Evolutionary conservation across 78 protist genomes (phyloP).

Genomic region (Planoprotostelium fungivorum): DNA sequence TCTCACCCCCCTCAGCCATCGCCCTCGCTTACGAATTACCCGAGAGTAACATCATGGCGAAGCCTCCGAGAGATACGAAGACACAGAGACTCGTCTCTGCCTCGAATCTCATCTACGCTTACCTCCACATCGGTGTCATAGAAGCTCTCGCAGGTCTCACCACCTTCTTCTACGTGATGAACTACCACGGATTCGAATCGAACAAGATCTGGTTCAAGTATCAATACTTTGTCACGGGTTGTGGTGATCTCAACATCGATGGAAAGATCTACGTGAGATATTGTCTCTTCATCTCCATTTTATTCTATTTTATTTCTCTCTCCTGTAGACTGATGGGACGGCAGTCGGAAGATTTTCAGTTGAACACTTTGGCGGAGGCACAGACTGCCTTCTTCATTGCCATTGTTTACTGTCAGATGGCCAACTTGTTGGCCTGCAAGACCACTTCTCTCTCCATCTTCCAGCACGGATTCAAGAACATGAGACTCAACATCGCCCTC

Average conservation of each 20-base stretch:
- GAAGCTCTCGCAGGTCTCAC: slow-evolving; percentile 71
- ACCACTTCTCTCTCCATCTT: slow-evolving; percentile 79
- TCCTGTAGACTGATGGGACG: not conserved
- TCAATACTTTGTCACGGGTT: not conserved
- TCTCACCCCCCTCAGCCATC: too few relatives aligned
- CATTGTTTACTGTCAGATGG: slow-evolving; percentile 84
- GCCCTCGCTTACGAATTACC: slow-evolving; percentile 83
- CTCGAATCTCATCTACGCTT: slow-evolving; percentile 62
- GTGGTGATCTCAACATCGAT: not conserved
- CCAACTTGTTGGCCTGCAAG: slow-evolving; percentile 83
- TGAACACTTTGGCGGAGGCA: slow-evolving; percentile 23
- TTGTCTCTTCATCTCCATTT: not conserved
- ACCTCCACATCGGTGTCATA: slow-evolving; percentile 76
- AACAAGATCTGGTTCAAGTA: not conserved
- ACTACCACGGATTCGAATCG: slow-evolving; percentile 54
- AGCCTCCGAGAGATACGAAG: slow-evolving; percentile 77
- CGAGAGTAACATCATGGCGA: slow-evolving; percentile 88
- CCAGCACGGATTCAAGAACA: slow-evolving; percentile 67
- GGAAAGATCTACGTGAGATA: not conserved
- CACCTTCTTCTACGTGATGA: slow-evolving; percentile 66
- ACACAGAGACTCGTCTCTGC: slow-evolving; percentile 74
- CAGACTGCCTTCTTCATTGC: slow-evolving; percentile 82
- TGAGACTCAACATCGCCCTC: slow-evolving; percentile 62
- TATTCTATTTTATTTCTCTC: too few relatives aligned
- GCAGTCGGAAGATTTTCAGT: slow-evolving; percentile 9